Evolutionary conservation across 2,329 filamentous ascomycete genomes (phyloP), one percentile per base, ranked within the genome.

Genomic region (Stemphylium vesicarium): DNA sequence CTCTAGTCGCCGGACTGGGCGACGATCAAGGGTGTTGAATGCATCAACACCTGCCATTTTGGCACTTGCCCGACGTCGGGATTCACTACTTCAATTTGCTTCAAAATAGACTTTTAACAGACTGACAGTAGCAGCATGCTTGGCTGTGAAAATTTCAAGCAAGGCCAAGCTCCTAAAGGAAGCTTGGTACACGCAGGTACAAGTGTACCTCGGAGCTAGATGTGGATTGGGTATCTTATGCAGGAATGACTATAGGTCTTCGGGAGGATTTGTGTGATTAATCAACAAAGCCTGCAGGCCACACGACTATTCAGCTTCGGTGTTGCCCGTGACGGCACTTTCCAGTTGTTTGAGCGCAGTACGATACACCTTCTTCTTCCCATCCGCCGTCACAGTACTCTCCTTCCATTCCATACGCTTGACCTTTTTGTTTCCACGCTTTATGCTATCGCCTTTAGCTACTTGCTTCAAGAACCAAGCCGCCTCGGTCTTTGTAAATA

Each of bases 381-480:
- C 66, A 11, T 77, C 72, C 24, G 72, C 74, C n/a, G 65, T 75
- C 38, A 82, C 75, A 12, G 68, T 65, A 18, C 74, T 73, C 44
- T 75, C 53, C 56, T 77, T 72, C 66, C 77, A 72, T 46, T 78
- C 78, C 37, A 79, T 65, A 38, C 82, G 77, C 59, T 76, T 75
- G 22, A 83, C 78, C 57, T 77, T 80, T 52, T 69, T 73, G 3
- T 60, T 71, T 3, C 70, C 71, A 43, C 85, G 79, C 53, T 77
- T 73, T 4, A 87, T 80, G 53, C 81, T 82, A 20, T 75, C 70
- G 4, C 80, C 79, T 51, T 82, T 84, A 1, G 86, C 89, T 58
- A 98, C 88, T 65, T 90, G 89, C 55, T 89, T 89, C 84, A 91
- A 92, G 77, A 98, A 99, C 93, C 95, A 96, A 39, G 89, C 85